These are phyloP conservation scores for Calonectria pauciramosa DNA, from an alignment of 2,329 filamentous ascomycete genomes.

Conservation along the genomic window DNA sequence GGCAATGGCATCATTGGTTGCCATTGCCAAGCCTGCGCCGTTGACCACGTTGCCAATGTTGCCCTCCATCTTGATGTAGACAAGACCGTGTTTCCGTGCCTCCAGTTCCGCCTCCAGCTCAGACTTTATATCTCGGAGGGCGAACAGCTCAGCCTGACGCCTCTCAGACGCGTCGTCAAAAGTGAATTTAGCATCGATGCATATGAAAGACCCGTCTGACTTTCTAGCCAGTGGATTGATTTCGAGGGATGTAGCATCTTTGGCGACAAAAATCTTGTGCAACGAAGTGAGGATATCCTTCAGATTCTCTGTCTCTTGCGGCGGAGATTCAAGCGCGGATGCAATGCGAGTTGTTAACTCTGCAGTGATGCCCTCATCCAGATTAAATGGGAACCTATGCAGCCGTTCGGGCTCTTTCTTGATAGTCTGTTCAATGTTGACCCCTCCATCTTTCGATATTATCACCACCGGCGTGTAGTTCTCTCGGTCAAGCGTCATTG, in stretches of 20 bases:
- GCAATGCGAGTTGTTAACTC: not conserved
- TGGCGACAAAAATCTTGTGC: not conserved
- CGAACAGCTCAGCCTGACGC: conserved; percentile 58
- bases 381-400: not conserved
- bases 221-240: not conserved
- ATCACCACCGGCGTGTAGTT: not conserved
- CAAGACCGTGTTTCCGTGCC: conserved; percentile 76
- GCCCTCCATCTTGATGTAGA: conserved; percentile 76
- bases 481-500: not conserved
- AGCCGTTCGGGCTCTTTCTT: not conserved
- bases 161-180: conserved; percentile 63
- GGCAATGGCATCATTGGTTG: conserved; percentile 85
- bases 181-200: conserved; percentile 55
- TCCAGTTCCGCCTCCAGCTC: conserved; percentile 53
- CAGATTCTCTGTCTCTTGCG: not conserved
- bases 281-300: not conserved
- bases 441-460: not conserved
- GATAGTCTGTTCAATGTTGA: not conserved
- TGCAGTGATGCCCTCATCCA: not conserved
- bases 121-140: conserved; percentile 49
- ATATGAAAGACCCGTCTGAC: conserved; percentile 41
- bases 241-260: not conserved
- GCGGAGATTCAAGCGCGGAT: not conserved
- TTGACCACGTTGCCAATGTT: conserved; percentile 89
- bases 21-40: conserved; percentile 91